Conservation (phyloP, 176 grass and related monocot species). For the Neostapfia colusana region DNA sequence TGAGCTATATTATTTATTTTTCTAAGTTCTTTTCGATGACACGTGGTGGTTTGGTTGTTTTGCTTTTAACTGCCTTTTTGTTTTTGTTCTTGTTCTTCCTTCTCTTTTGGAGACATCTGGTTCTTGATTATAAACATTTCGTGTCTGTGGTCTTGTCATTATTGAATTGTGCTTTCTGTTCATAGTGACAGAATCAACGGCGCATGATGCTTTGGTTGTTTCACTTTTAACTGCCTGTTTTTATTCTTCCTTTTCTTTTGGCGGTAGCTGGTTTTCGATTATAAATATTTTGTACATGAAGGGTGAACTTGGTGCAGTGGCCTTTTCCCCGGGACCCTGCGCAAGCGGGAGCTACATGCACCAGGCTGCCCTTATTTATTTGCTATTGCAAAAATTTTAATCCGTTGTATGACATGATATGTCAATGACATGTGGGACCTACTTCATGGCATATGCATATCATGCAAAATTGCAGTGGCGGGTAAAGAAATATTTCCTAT, state of each 20-base stretch:
- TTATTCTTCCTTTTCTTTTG: neutral
- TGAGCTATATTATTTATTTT: constrained; percentile 20
- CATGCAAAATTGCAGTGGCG: neutral
- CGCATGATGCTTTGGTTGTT: constrained; percentile 12
- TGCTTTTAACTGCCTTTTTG: neutral
- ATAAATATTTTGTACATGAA: constrained; percentile 29
- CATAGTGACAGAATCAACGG: constrained; percentile 15
- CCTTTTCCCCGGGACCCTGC: no score
- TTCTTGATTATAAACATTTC: constrained; percentile 20
- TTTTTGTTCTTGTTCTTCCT: neutral
- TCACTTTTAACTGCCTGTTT: neutral
- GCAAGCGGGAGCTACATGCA: no score
- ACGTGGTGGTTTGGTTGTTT: constrained; percentile 25
- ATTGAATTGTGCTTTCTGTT: constrained; percentile 1
- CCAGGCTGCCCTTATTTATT: no score
- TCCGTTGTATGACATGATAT: no score
- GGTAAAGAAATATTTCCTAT: neutral
- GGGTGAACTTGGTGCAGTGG: no score
- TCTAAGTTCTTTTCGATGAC: constrained; percentile 22
- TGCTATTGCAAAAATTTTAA: no score
- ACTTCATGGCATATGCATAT: no score
- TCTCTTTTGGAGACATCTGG: neutral
- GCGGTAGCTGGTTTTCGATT: constrained; percentile 8
- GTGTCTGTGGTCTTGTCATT: constrained; percentile 8
- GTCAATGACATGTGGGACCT: no score